Conservation (phyloP, 768 basidiomycete species). For the Pisolithus marmoratus region DNA sequence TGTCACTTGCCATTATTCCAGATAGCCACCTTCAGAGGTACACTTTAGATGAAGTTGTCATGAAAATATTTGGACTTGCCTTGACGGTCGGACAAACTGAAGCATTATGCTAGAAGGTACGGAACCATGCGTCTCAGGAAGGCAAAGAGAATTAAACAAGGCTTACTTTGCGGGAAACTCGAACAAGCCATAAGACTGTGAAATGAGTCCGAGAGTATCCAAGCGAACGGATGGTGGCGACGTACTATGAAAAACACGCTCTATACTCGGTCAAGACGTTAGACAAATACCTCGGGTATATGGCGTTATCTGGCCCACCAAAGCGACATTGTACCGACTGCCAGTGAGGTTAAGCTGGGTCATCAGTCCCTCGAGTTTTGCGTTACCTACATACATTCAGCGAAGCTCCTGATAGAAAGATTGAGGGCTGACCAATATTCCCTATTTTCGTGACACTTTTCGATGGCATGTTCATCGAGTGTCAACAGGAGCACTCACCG, state of each 20-base stretch:
- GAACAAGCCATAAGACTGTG: constrained; percentile 50
- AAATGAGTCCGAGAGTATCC: constrained; percentile 28
- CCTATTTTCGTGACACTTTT: constrained; percentile 35
- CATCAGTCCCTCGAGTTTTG: constrained; percentile 58
- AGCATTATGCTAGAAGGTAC: constrained; percentile 30
- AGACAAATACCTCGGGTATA: neutral
- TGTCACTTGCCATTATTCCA: constrained; percentile 45
- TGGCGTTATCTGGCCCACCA: constrained; percentile 4
- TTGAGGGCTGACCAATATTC: constrained; percentile 40
- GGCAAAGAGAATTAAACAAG: neutral
- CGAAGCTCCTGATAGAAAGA: neutral
- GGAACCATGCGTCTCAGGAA: neutral
- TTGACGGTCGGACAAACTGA: constrained; percentile 58
- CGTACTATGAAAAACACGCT: constrained; percentile 69
- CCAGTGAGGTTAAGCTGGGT: no score
- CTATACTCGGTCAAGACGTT: constrained; percentile 27
- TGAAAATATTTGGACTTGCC: constrained; percentile 25
- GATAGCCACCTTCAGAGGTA: constrained; percentile 46
- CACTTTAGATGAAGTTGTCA: neutral
- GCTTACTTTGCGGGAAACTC: no score
- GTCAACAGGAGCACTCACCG: constrained; percentile 27
- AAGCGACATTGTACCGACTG: no score
- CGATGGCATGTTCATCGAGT: neutral
- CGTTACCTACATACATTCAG: constrained; percentile 41
- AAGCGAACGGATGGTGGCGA: neutral